Evolutionary conservation across 2,329 filamentous ascomycete genomes (phyloP), one percentile per base, ranked within the genome.

Genomic region (Trichoderma sp.): DNA sequence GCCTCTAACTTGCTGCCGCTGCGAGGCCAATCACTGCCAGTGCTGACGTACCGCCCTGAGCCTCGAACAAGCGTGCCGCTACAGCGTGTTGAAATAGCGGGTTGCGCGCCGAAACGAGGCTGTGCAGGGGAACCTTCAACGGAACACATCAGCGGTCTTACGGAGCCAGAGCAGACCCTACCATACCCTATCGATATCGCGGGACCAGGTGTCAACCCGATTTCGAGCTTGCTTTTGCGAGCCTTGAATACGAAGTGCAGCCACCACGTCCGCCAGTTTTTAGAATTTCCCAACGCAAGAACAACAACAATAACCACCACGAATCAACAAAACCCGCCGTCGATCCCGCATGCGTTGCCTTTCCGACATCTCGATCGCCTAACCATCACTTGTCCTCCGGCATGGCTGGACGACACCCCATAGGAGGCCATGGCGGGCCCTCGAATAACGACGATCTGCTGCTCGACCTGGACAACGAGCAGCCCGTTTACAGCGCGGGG

Each of bases 381-480:
- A 76, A 76, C 75, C 76, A 72, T 78, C 74, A 74, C 81, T 81
- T 79, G 80, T 80, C 81, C 80, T 80, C 82, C 83, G 84, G 84
- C 82, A 91, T 91, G 89, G 86, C 88, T 83, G 88, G 88, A 81
- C 84, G 85, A 83, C 85, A 84, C 75, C 78, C 81, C 73, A 81
- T 82, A 78, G 80, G 79, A 79, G 85, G 85, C 78, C 84, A 84
- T 74, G 85, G 85, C 79, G 85, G 82, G 77, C 81, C 85, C 76
- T 83, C 85, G 74, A 82, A 83, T 76, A 82, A 80, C 76, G 83
- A 89, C 79, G 87, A 91, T 79, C 87, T 94, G 73, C 86, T 95
- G 71, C 89, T 95, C 79, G 92, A 94, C 80, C 85, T 93, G 75
- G 90, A 93, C 77, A 90, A 92, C 78, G 87, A 91, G 71, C 88